A percentile compares a stretch with the other conserved stretches of the same genome.
Conservation (phyloP, 2,329 filamentous ascomycete species). For the Paraconiothyrium sp. region DNA sequence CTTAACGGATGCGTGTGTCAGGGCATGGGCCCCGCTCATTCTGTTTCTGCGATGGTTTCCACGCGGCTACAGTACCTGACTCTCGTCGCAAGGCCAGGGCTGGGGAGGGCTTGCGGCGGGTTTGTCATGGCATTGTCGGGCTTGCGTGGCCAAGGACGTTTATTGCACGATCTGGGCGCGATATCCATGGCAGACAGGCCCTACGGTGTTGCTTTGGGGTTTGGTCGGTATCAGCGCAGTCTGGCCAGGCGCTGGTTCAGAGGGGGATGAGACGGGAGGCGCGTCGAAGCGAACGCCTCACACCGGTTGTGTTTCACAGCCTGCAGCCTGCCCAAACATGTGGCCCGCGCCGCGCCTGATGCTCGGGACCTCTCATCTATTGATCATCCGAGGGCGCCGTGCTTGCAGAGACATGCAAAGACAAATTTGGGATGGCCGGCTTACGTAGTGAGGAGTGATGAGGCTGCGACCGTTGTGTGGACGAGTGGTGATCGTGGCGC, state of each 20-base stretch:
- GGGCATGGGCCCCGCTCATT: slow-evolving; percentile 31
- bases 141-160: slow-evolving; percentile 31
- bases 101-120: slow-evolving; percentile 28
- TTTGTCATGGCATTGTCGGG: slow-evolving; percentile 37
- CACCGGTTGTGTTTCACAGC: slow-evolving; percentile 42
- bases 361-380: slow-evolving; percentile 15
- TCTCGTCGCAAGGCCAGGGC: slow-evolving; percentile 37
- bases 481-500: slow-evolving; percentile 15
- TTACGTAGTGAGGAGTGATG: background rate
- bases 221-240: slow-evolving; percentile 45
- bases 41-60: slow-evolving; percentile 44
- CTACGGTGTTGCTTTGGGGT: slow-evolving; percentile 26
- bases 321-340: slow-evolving; percentile 17
- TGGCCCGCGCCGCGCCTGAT: slow-evolving; percentile 11
- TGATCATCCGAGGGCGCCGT: slow-evolving; percentile 18
- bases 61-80: slow-evolving; percentile 37
- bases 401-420: slow-evolving; percentile 3
- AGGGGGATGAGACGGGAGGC: slow-evolving; percentile 44
- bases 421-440: slow-evolving; percentile 7
- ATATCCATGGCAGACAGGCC: slow-evolving; percentile 34
- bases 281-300: slow-evolving; percentile 39
- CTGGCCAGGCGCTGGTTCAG: slow-evolving; percentile 43
- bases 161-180: slow-evolving; percentile 24
- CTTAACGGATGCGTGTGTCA: slow-evolving; percentile 33
- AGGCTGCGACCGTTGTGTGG: background rate